phyloP scores from a whole-genome alignment of 179 eudicot species.

The Silene coronaria region DNA sequence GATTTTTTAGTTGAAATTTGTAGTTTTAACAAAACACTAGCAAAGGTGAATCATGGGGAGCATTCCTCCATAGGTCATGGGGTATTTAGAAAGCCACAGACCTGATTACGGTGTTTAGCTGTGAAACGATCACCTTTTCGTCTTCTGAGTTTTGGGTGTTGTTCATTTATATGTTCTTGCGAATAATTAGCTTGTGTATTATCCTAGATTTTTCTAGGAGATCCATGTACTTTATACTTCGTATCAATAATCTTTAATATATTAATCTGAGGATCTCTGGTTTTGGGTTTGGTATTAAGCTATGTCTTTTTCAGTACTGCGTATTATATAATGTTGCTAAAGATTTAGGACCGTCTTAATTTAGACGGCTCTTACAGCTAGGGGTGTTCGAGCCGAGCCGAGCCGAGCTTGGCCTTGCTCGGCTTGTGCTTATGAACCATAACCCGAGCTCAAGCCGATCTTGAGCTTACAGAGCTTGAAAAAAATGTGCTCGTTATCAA shows the following conservation, averaged over 20 bases:
- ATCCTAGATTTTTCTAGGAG: slow-evolving; percentile 25
- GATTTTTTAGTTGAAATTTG: slow-evolving; percentile 4
- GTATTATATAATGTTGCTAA: too few species aligned
- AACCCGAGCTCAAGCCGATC: too few species aligned
- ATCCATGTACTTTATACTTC: slow-evolving; percentile 6
- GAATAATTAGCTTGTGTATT: slow-evolving; percentile 24
- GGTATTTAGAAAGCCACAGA: slow-evolving; percentile 10
- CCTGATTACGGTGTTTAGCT: background rate
- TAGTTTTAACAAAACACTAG: slow-evolving; percentile 17
- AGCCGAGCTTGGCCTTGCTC: too few species aligned
- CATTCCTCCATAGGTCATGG: slow-evolving; percentile 22
- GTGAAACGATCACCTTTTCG: slow-evolving; percentile 3
- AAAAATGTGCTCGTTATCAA: too few species aligned
- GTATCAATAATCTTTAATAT: slow-evolving; percentile 11
- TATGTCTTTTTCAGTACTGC: too few species aligned
- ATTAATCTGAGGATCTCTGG: slow-evolving; percentile 5
- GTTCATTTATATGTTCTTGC: slow-evolving; percentile 18
- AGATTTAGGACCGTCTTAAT: too few species aligned
- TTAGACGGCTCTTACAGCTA: too few species aligned
- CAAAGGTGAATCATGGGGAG: slow-evolving; percentile 21
- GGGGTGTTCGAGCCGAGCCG: too few species aligned
- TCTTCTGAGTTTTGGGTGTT: slow-evolving; percentile 17
- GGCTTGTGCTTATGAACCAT: too few species aligned
- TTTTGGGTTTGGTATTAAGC: background rate
- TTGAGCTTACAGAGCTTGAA: too few species aligned